These are phyloP conservation scores for Babesia bigemina DNA, from an alignment of 169 alveolate species.

Conservation along the genomic window DNA sequence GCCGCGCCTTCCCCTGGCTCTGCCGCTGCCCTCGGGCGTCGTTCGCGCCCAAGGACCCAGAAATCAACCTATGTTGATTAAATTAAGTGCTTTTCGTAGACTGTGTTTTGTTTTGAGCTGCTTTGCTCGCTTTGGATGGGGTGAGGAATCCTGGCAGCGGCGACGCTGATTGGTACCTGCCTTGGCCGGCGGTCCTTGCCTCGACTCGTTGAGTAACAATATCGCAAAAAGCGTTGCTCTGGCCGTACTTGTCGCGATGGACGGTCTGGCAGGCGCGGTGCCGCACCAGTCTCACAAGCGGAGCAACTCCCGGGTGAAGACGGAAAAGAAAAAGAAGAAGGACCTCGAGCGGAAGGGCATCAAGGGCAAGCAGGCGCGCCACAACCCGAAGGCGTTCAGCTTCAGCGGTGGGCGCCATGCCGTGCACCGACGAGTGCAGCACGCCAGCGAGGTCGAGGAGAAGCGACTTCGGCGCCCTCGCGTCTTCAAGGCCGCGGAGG, in stretches of 20 bases:
- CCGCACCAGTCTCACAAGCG: slow-evolving; percentile 49
- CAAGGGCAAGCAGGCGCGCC: slow-evolving; percentile 63
- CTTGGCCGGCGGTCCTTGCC: no score
- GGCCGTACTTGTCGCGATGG: slow-evolving; percentile 28
- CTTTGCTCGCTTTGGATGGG: no score
- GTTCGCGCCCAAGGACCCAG: no score
- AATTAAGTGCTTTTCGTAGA: no score
- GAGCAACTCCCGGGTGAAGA: slow-evolving; percentile 39
- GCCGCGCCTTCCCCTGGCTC: no score
- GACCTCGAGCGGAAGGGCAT: slow-evolving; percentile 37
- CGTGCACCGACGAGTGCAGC: slow-evolving; percentile 89
- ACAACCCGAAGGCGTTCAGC: slow-evolving; percentile 91
- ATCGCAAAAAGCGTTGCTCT: no score
- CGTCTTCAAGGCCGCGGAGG: slow-evolving; percentile 83
- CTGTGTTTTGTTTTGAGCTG: no score
- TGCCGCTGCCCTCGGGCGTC: no score
- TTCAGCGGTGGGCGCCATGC: slow-evolving; percentile 90
- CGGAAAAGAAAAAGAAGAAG: slow-evolving; percentile 40
- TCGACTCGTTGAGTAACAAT: no score
- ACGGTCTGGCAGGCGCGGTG: slow-evolving; percentile 16
- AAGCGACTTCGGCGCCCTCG: slow-evolving; percentile 81
- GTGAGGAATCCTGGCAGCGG: no score
- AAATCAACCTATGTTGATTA: no score
- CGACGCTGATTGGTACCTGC: no score
- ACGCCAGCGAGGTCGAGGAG: slow-evolving; percentile 84